Evolutionary conservation across 148 eudicot genomes (phyloP).

Genomic region (Tetragonia tetragonoides): DNA sequence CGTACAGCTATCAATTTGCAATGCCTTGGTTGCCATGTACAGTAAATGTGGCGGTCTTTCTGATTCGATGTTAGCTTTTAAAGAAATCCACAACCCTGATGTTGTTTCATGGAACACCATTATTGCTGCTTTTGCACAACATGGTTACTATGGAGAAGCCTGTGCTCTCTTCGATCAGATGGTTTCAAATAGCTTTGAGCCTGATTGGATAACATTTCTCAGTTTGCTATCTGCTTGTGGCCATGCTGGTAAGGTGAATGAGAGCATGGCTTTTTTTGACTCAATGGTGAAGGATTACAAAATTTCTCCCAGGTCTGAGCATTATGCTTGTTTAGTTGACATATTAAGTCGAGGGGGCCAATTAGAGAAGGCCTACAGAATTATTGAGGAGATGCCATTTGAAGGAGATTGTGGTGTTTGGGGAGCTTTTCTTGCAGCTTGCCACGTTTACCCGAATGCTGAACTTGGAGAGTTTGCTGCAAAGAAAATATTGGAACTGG

Average conservation of each 20-base stretch:
- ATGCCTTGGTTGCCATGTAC: slow-evolving; percentile 42
- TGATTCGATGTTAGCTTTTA: slow-evolving; percentile 37
- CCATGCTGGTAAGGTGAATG: slow-evolving; percentile 38
- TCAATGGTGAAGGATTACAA: slow-evolving; percentile 34
- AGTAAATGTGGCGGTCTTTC: slow-evolving; percentile 40
- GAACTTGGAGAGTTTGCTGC: slow-evolving; percentile 45
- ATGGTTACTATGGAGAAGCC: slow-evolving; percentile 39
- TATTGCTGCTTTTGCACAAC: slow-evolving; percentile 41
- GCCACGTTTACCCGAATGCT: slow-evolving; percentile 32
- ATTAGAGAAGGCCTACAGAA: slow-evolving; percentile 35
- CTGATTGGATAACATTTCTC: slow-evolving; percentile 45
- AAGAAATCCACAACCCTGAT: slow-evolving; percentile 32
- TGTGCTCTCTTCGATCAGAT: slow-evolving; percentile 29
- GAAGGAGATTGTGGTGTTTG: slow-evolving; percentile 38
- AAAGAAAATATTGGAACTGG: slow-evolving; percentile 31
- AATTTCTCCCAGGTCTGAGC: slow-evolving; percentile 31
- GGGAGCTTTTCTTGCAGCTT: slow-evolving; percentile 53
- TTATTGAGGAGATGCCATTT: slow-evolving; percentile 41
- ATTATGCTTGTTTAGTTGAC: slow-evolving; percentile 51
- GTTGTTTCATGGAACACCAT: slow-evolving; percentile 51
- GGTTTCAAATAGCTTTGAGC: slow-evolving; percentile 25
- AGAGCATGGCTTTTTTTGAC: slow-evolving; percentile 38
- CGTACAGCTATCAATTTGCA: slow-evolving; percentile 29
- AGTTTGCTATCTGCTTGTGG: slow-evolving; percentile 35
- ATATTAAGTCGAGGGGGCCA: slow-evolving; percentile 44